phyloP scores from a whole-genome alignment of 495 filamentous ascomycete genomes.

The Aspergillus saccharolyticus region DNA sequence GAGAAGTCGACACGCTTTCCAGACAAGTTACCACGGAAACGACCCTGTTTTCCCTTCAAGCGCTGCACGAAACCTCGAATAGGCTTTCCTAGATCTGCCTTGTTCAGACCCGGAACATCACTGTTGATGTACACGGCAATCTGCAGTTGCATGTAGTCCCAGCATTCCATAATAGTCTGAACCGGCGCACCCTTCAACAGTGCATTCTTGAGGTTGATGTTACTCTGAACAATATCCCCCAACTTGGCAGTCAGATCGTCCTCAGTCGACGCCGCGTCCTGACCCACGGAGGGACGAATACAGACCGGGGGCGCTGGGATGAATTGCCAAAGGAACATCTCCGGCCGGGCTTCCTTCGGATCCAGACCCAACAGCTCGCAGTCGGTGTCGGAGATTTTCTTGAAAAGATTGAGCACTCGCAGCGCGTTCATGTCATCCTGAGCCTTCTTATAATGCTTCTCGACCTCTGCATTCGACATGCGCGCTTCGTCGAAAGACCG shows the following conservation, averaged over 20 bases:
- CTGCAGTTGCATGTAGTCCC: constrained; percentile 93
- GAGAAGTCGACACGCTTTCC: constrained; percentile 99
- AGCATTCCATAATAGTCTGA: constrained; percentile 91
- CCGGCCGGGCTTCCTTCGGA: constrained; percentile 79
- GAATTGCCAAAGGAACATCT: constrained; percentile 98
- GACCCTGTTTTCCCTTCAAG: constrained; percentile 93
- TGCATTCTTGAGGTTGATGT: constrained; percentile 72
- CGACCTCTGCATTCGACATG: constrained; percentile 69
- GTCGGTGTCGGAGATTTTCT: constrained; percentile 74
- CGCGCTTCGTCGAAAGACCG: constrained; percentile 74
- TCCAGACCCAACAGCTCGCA: constrained; percentile 89
- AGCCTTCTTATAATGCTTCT: constrained; percentile 82
- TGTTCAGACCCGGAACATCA: constrained; percentile 82
- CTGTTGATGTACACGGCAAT: constrained; percentile 98
- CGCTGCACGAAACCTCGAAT: constrained; percentile 93
- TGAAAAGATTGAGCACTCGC: constrained; percentile 83
- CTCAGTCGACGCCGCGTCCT: constrained; percentile 87
- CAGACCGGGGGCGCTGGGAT: constrained; percentile 89
- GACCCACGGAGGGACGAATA: constrained; percentile 87
- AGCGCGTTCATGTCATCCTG: constrained; percentile 93
- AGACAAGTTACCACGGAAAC: constrained; percentile 93
- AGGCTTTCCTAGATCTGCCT: constrained; percentile 67
- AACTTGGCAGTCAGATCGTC: constrained; percentile 95
- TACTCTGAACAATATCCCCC: constrained; percentile 87
- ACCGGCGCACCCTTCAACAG: constrained; percentile 76